phyloP scores from a whole-genome alignment of 139 green algal species.

The Edaphochlamys debaryana region DNA sequence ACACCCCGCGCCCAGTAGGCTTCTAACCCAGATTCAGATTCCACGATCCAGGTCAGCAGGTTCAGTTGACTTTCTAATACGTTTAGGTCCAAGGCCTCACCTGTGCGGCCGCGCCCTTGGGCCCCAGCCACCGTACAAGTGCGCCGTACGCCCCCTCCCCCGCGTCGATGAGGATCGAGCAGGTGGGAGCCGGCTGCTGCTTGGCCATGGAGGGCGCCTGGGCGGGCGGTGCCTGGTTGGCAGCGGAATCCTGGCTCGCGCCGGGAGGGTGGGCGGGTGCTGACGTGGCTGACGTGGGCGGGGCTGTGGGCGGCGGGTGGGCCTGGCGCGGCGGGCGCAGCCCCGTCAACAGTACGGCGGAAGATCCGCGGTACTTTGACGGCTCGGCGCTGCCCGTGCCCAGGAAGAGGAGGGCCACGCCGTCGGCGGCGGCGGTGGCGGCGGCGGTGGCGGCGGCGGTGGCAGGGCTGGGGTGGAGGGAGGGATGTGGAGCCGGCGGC shows the following conservation, averaged over 20 bases:
- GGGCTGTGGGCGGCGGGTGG: no score
- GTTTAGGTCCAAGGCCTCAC: slow-evolving; percentile 24
- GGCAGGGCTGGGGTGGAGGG: no score
- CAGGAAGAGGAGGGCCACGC: slow-evolving; percentile 72
- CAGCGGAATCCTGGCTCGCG: not conserved
- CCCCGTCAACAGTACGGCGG: slow-evolving; percentile 65
- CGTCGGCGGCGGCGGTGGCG: slow-evolving; percentile 22
- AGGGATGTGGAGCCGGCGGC: no score
- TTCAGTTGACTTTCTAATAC: no score
- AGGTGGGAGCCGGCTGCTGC: slow-evolving; percentile 4
- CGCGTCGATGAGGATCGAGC: slow-evolving; percentile 79
- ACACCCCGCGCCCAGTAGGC: no score
- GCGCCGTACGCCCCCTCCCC: slow-evolving; percentile 78
- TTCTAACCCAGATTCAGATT: no score
- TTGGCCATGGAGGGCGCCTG: not conserved
- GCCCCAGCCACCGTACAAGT: slow-evolving; percentile 62
- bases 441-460: not conserved
- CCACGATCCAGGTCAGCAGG: no score
- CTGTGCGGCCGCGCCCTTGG: slow-evolving; percentile 24
- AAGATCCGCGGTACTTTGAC: slow-evolving; percentile 80
- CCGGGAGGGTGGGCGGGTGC: no score
- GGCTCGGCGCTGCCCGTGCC: slow-evolving; percentile 88
- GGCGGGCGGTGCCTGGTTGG: not conserved
- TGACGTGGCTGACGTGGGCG: no score
- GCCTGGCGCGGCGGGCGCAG: no score